Percentiles rank a stretch among this genome's conserved stretches.
Conservation (phyloP, 2,329 filamentous ascomycete genomes). For the Fusarium napiforme region DNA sequence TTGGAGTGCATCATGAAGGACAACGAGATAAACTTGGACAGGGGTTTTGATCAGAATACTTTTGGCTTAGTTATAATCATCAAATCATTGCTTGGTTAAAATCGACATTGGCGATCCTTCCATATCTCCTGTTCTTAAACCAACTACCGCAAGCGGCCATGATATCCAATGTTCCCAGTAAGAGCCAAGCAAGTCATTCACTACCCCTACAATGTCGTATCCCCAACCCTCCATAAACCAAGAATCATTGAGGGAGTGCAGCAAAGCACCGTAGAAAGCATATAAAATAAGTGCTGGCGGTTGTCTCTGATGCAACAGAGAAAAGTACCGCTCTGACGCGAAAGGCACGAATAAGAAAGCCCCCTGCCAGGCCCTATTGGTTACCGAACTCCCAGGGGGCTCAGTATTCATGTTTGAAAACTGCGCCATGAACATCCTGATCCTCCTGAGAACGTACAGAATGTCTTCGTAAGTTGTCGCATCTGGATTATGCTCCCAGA, state of each 20-base stretch:
- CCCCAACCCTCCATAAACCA: slow-evolving; percentile 22
- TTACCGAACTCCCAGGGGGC: accelerated
- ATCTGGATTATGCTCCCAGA: not conserved
- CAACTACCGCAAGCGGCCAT: not conserved
- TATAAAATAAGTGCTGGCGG: not conserved
- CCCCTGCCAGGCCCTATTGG: not conserved
- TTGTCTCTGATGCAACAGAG: not conserved
- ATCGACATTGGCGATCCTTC: no score
- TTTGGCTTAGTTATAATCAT: not conserved
- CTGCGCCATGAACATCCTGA: slow-evolving; percentile 7
- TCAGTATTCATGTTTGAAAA: not conserved
- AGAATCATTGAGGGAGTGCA: not conserved
- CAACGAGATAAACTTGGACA: not conserved
- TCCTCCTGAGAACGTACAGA: not conserved
- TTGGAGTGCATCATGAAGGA: not conserved
- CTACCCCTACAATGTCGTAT: slow-evolving; percentile 2
- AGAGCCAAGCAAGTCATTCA: not conserved
- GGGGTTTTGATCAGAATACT: not conserved
- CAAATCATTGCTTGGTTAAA: not conserved
- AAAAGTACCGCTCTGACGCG: not conserved
- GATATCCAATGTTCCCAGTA: slow-evolving; percentile 15
- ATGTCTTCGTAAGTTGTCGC: not conserved
- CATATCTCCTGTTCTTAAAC: not conserved
- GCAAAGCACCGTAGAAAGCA: slow-evolving; percentile 1
- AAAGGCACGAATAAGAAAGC: not conserved